Evolutionary conservation across 2,329 filamentous ascomycete species (phyloP).

Genomic region (Fusarium subtropicale): DNA sequence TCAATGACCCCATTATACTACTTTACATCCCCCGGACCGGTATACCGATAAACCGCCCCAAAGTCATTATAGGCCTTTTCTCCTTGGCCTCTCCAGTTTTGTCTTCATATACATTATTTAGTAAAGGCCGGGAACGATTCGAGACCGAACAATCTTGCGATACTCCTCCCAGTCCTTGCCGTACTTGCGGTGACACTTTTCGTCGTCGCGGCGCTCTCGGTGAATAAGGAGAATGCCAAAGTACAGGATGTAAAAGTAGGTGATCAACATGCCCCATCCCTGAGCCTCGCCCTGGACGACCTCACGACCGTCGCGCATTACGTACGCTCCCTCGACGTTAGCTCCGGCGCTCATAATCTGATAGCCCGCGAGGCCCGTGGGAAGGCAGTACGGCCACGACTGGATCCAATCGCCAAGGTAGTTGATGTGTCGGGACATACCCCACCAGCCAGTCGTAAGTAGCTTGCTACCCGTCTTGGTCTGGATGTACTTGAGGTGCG

Average conservation of each 20-base stretch:
- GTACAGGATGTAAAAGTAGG: conserved; percentile 95
- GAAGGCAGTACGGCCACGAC: conserved; percentile 89
- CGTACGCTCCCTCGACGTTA: conserved; percentile 63
- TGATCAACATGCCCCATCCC: conserved; percentile 88
- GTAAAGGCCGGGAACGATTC: conserved; percentile 88
- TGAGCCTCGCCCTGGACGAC: conserved; percentile 77
- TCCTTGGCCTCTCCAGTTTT: background rate
- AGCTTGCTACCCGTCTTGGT: conserved; percentile 85
- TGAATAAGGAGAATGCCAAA: conserved; percentile 89
- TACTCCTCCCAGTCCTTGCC: conserved; percentile 93
- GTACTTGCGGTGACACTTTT: conserved; percentile 92
- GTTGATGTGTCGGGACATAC: conserved; percentile 90
- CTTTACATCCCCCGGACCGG: background rate
- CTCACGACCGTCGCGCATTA: conserved; percentile 70
- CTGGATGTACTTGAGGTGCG: conserved; percentile 86
- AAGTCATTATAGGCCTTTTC: background rate
- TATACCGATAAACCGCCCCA: background rate
- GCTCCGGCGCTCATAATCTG: conserved; percentile 70
- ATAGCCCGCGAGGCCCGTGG: conserved; percentile 87
- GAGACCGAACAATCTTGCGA: conserved; percentile 81
- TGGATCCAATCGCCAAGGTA: conserved; percentile 96
- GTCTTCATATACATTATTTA: conserved; percentile 53
- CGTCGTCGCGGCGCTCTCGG: conserved; percentile 86
- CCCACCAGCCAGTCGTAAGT: conserved; percentile 93
- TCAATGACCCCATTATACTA: conserved; percentile 22